Evolutionary conservation across 768 basidiomycete species (phyloP).

Genomic region (Russula emetica): DNA sequence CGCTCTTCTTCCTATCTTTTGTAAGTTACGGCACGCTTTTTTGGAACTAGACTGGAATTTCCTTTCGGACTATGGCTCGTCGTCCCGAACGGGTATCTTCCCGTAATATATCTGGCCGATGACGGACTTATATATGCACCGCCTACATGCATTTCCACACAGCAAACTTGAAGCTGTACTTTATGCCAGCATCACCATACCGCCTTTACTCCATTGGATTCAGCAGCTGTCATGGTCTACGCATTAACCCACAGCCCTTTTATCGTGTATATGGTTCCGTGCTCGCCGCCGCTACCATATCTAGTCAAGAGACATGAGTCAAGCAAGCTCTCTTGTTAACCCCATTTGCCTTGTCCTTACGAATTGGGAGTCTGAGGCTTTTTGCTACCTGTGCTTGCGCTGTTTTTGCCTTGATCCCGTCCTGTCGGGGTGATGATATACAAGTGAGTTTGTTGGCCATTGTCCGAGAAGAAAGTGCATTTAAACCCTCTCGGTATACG

Average conservation of each 20-base stretch:
- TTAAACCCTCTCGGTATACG: not conserved
- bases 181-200: not conserved
- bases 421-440: constrained; percentile 2
- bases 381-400: constrained; percentile 1
- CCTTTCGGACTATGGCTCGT: not conserved
- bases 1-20: not conserved
- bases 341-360: not conserved
- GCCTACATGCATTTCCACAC: constrained; percentile 6
- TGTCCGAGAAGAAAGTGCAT: constrained; percentile 5
- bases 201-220: not conserved
- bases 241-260: not conserved
- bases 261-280: not conserved
- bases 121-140: constrained; percentile 8
- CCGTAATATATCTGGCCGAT: not conserved
- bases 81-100: not conserved
- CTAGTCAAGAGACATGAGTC: not conserved
- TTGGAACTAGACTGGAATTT: not conserved
- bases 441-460: not conserved
- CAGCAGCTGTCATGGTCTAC: not conserved
- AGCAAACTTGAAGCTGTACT: constrained; percentile 3
- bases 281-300: not conserved
- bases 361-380: not conserved
- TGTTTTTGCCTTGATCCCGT: not conserved
- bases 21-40: not conserved
- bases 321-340: not conserved